phyloP scores from a whole-genome alignment of 2,329 filamentous ascomycete species.

The Podosphaera fusca region DNA sequence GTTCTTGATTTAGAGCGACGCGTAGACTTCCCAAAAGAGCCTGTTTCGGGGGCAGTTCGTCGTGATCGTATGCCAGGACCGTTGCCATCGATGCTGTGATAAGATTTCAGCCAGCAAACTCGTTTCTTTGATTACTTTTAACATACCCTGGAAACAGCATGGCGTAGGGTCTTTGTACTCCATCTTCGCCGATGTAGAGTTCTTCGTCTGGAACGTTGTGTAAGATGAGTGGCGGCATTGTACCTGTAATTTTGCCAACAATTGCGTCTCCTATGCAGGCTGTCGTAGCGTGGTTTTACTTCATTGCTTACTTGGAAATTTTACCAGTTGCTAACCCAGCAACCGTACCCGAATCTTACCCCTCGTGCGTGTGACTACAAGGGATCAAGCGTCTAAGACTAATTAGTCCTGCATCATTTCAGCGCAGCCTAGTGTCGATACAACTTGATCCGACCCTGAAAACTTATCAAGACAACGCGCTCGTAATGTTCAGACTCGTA shows the following conservation, averaged over 20 bases:
- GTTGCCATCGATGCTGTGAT: slow-evolving; percentile 27
- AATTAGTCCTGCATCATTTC: too few relatives aligned
- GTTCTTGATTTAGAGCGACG: slow-evolving; percentile 38
- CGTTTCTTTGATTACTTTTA: neutral
- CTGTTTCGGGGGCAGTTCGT: slow-evolving; percentile 33
- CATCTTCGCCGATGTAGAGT: slow-evolving; percentile 41
- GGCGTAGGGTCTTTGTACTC: slow-evolving; percentile 39
- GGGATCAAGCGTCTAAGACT: neutral
- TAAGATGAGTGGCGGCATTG: slow-evolving; percentile 41
- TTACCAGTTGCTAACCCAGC: too few relatives aligned
- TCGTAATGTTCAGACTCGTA: slow-evolving; percentile 18
- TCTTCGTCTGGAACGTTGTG: slow-evolving; percentile 48
- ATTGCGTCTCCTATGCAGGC: too few relatives aligned
- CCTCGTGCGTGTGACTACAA: neutral
- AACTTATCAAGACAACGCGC: neutral
- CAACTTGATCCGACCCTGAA: too few relatives aligned
- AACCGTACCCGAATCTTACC: neutral
- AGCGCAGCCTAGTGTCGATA: too few relatives aligned
- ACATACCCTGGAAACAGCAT: slow-evolving; percentile 14
- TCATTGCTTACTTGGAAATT: neutral
- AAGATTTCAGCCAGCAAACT: neutral
- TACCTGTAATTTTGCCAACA: neutral
- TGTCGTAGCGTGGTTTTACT: neutral
- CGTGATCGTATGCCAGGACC: slow-evolving; percentile 25
- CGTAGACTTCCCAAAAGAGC: slow-evolving; percentile 44